Evolutionary conservation across 108 stramenopile genomes (phyloP).

Genomic region (Nitzschia sp.): DNA sequence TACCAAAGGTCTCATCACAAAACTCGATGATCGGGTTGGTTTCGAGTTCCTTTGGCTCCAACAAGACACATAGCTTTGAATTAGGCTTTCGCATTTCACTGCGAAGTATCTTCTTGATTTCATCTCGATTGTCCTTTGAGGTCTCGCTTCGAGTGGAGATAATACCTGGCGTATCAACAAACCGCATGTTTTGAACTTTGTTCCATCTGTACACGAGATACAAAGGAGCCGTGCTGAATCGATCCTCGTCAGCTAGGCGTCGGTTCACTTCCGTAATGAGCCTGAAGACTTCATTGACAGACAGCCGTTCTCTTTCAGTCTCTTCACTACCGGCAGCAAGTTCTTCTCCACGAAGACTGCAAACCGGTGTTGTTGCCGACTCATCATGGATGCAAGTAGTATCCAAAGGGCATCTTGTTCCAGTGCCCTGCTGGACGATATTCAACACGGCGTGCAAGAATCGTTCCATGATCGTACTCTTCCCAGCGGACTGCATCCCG

Average conservation of each 20-base stretch:
- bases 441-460: constrained; percentile 69
- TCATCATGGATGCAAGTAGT: constrained; percentile 76
- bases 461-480: constrained; percentile 80
- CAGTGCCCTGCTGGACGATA: constrained; percentile 81
- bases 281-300: constrained; percentile 64
- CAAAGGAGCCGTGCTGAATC: constrained; percentile 59
- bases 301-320: constrained; percentile 30
- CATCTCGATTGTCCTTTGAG: constrained; percentile 71
- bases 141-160: constrained; percentile 61
- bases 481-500: constrained; percentile 78
- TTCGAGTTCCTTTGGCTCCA: constrained; percentile 76
- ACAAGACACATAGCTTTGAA: constrained; percentile 71
- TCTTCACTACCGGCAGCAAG: too few species aligned
- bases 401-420: constrained; percentile 78
- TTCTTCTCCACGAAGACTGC: constrained; percentile 64
- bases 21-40: constrained; percentile 74
- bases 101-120: constrained; percentile 69
- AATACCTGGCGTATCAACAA: constrained; percentile 66
- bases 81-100: constrained; percentile 64
- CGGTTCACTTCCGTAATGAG: constrained; percentile 66
- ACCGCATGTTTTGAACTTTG: constrained; percentile 80
- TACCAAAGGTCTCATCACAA: constrained; percentile 66
- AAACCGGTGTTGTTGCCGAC: constrained; percentile 35
- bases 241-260: constrained; percentile 53
- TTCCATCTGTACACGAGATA: constrained; percentile 58